Evolutionary conservation across 2,329 filamentous ascomycete species (phyloP), one percentile per base, ranked within the genome.

Genomic region (Alternaria metachromatica): DNA sequence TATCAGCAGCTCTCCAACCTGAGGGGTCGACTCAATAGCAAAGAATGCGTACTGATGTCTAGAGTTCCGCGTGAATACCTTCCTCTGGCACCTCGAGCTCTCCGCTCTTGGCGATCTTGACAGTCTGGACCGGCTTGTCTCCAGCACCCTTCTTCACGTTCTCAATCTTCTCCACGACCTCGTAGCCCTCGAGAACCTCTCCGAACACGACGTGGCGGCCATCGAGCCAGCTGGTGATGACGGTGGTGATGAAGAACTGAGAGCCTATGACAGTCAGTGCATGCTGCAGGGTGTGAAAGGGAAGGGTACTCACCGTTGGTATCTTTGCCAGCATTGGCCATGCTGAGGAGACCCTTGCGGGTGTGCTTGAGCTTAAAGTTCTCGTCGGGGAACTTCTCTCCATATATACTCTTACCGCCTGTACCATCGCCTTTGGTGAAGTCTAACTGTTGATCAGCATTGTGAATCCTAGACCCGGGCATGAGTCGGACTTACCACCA

Each of bases 301-400:
- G 43, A 45, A 21, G 43, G 43, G 43, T 21, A 45, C 43, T 45
- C 20, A 13, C 49, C 63, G 25, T 65, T 65, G 28, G 92, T 96
- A 82, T 96, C 92, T 81, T 89, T 88, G 91, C 92, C 92, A 93
- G 58, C 55, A 59, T 74, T 96, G 82, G 91, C 87, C 86, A 73
- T 85, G 86, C 85, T 93, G 70, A 96, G 85, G 55, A 93, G 84
- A 76, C 92, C 92, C 82, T 89, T 90, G 88, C 93, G 94, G 85
- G 87, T 88, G 89, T 96, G 93, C 82, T 94, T 94, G 79, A 95
- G 87, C 90, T 96, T 95, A 88, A 96, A 96, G 90, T 95, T 96
- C 89, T 96, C 92, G 76, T 96, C 92, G 70, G 88, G 83, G 84
- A 96, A 96, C 84, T 92, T 92, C 74, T 88, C 86, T 76, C 92